Conservation (phyloP, 139 green algal species). For the Zygnema circumcarinatum region DNA sequence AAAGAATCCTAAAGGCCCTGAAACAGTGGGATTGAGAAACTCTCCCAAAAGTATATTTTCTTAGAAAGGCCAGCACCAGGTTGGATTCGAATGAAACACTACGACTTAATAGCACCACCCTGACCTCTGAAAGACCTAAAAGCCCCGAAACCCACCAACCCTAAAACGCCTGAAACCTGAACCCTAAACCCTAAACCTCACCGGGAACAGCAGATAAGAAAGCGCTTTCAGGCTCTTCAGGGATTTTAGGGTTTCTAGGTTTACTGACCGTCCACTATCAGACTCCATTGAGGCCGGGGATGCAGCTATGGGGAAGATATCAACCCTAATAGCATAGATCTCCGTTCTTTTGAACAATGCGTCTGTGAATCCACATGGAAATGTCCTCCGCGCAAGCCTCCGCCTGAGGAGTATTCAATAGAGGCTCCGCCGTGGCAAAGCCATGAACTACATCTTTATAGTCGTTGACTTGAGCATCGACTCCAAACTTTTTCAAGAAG, state of each 20-base stretch:
- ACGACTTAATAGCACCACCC: no score
- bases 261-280: not conserved
- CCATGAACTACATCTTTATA: constrained; percentile 46
- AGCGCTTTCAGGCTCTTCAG: no score
- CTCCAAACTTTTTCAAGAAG: constrained; percentile 22
- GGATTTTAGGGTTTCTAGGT: not conserved
- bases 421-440: constrained; percentile 31
- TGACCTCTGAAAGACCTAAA: no score
- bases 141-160: no score
- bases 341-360: not conserved
- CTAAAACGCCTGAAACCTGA: no score
- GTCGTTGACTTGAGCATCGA: constrained; percentile 44
- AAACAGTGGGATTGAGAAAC: no score
- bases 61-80: no score
- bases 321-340: not conserved
- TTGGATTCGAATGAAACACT: no score
- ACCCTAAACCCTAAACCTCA: no score
- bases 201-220: no score
- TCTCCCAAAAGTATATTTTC: no score
- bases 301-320: not conserved
- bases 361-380: constrained; percentile 40
- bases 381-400: constrained; percentile 51
- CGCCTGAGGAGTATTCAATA: constrained; percentile 43
- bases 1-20: no score
- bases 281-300: not conserved